These are phyloP conservation scores for Gymnopilus junonius DNA, from an alignment of 768 basidiomycete genomes.

Conservation along the genomic window DNA sequence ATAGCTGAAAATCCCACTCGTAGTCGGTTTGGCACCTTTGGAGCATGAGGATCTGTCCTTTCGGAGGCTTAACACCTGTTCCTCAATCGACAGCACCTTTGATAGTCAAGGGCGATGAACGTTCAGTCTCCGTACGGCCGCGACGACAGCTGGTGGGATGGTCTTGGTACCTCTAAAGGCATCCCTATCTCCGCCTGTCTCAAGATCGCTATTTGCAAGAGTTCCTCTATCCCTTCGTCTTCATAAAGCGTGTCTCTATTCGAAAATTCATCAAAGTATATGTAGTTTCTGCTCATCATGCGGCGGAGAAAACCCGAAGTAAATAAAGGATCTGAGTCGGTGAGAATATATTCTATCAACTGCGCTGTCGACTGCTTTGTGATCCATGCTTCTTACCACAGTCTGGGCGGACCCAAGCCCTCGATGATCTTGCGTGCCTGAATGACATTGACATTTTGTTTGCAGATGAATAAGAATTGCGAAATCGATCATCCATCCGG, in stretches of 20 bases:
- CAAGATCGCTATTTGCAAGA: neutral
- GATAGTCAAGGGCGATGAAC: neutral
- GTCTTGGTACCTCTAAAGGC: neutral
- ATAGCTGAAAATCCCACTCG: neutral
- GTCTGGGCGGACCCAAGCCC: neutral
- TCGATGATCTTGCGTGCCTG: neutral
- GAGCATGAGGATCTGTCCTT: neutral
- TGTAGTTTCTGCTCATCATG: neutral
- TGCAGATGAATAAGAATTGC: neutral
- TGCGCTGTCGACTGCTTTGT: neutral
- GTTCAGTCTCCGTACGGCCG: neutral
- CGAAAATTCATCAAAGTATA: neutral
- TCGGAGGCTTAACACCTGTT: neutral
- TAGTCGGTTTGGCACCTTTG: neutral
- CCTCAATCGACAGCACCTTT: neutral
- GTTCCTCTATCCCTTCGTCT: neutral
- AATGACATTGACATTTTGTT: neutral
- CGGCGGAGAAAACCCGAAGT: neutral
- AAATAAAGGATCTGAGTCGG: neutral
- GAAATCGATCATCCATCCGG: conserved; percentile 2
- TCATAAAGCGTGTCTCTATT: neutral
- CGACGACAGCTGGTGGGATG: neutral
- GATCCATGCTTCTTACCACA: neutral
- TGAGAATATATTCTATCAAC: neutral
- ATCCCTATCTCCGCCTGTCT: neutral